phyloP scores from a whole-genome alignment of 2,329 filamentous ascomycete genomes.

The Pseudopithomyces chartarum region DNA sequence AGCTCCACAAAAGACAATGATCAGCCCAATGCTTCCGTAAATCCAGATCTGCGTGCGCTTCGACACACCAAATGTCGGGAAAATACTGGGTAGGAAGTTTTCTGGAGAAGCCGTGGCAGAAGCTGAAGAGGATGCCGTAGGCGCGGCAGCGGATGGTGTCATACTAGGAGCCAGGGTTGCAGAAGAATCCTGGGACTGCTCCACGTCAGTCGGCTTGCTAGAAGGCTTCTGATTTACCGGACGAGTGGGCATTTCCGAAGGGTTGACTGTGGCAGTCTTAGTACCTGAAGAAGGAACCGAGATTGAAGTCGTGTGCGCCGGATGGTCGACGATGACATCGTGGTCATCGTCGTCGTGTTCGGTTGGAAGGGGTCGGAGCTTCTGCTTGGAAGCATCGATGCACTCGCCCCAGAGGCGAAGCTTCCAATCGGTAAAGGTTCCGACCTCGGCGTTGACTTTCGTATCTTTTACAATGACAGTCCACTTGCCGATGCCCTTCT shows the following conservation, averaged over 20 bases:
- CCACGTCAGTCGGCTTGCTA: slow-evolving; percentile 53
- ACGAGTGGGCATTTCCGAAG: slow-evolving; percentile 54
- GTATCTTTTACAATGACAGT: slow-evolving; percentile 88
- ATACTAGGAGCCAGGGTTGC: slow-evolving; percentile 14
- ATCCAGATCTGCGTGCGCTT: slow-evolving; percentile 93
- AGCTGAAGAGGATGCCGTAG: slow-evolving; percentile 26
- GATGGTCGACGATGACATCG: slow-evolving; percentile 61
- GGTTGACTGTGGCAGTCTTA: slow-evolving; percentile 50
- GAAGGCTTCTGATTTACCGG: slow-evolving; percentile 65
- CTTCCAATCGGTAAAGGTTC: slow-evolving; percentile 88
- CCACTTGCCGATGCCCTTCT: slow-evolving; percentile 86
- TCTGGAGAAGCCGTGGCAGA: slow-evolving; percentile 35
- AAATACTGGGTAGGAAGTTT: slow-evolving; percentile 77
- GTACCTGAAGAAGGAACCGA: slow-evolving; percentile 53
- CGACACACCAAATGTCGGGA: slow-evolving; percentile 88
- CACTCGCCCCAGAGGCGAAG: slow-evolving; percentile 92
- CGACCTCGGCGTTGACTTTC: slow-evolving; percentile 73
- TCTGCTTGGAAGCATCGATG: slow-evolving; percentile 75
- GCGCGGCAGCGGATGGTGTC: slow-evolving; percentile 12
- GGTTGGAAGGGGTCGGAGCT: slow-evolving; percentile 77
- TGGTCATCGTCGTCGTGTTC: slow-evolving; percentile 85
- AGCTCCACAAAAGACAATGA: slow-evolving; percentile 79
- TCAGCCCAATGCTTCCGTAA: slow-evolving; percentile 82
- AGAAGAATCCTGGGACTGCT: slow-evolving; percentile 17
- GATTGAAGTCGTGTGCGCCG: slow-evolving; percentile 65